A percentile compares a stretch with the other conserved stretches of the same genome.
phyloP scores from a whole-genome alignment of 2,329 filamentous ascomycete genomes.

The Hypoxylon sp. region DNA sequence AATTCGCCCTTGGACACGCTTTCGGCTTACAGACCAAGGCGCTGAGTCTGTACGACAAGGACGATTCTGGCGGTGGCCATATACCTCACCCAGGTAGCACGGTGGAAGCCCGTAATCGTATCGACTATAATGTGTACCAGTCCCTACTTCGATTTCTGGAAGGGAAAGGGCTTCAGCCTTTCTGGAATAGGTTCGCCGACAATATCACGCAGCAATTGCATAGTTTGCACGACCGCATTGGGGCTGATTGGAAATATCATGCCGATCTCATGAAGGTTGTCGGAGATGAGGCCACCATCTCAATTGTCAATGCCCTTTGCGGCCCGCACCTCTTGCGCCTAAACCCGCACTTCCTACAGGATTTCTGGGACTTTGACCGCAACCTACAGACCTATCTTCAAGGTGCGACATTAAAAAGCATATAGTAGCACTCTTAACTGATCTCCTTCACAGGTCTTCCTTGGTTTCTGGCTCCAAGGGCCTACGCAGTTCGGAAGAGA shows the following conservation, averaged over 20 bases:
- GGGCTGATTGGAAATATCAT: conserved; percentile 39
- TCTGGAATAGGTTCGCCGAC: conserved; percentile 49
- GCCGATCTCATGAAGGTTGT: conserved; percentile 47
- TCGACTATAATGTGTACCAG: conserved; percentile 48
- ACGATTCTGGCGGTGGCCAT: conserved; percentile 49
- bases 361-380: conserved; percentile 50
- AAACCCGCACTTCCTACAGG: conserved; percentile 46
- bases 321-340: conserved; percentile 48
- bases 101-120: conserved; percentile 44
- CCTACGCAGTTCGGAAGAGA: conserved; percentile 47
- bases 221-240: conserved; percentile 33
- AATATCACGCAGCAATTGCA: conserved; percentile 43
- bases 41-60: conserved; percentile 49
- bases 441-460: conserved; percentile 42
- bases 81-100: conserved; percentile 42
- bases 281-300: conserved; percentile 44
- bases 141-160: conserved; percentile 46
- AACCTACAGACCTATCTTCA: conserved; percentile 52
- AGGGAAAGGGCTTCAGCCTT: conserved; percentile 47
- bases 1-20: conserved; percentile 52
- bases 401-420: conserved; percentile 32
- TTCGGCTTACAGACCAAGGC: conserved; percentile 51
- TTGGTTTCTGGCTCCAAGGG: conserved; percentile 49
- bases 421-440: conserved; percentile 7
- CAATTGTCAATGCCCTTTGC: conserved; percentile 48